Evolutionary conservation across 2,329 filamentous ascomycete genomes (phyloP).

Genomic region (Samsoniella hepiali): DNA sequence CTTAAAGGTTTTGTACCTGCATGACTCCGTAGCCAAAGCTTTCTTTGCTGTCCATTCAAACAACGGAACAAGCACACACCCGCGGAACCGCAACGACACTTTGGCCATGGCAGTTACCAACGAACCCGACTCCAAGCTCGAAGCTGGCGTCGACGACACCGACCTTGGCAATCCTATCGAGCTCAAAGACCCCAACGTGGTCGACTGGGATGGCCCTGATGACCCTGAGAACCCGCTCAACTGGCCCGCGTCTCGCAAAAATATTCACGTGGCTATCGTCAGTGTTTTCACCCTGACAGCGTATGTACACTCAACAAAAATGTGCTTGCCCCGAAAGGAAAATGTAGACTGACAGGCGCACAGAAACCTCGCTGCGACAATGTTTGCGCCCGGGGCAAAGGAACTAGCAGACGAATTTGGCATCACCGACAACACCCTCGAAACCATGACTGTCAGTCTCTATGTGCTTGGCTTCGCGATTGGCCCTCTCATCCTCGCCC

Average conservation of each 20-base stretch:
- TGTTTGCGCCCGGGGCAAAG: not conserved
- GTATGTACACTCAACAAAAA: too few relatives aligned
- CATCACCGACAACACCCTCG: conserved; percentile 34
- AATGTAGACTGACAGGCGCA: conserved; percentile 26
- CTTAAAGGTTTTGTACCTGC: too few relatives aligned
- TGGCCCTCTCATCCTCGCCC: conserved; percentile 60
- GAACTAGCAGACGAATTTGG: not conserved
- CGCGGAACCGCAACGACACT: too few relatives aligned
- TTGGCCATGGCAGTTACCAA: too few relatives aligned
- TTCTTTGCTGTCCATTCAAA: too few relatives aligned
- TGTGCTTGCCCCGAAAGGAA: too few relatives aligned
- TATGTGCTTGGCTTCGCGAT: conserved; percentile 47
- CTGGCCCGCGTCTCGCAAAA: conserved; percentile 51
- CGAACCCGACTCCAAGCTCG: too few relatives aligned
- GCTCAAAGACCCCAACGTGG: conserved; percentile 28
- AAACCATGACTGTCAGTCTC: conserved; percentile 40
- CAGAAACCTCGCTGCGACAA: conserved; percentile 33
- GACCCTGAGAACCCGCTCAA: conserved; percentile 62
- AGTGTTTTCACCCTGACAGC: conserved; percentile 39
- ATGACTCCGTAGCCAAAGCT: too few relatives aligned
- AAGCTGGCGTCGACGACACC: too few relatives aligned
- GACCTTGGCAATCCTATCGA: too few relatives aligned
- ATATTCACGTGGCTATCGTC: conserved; percentile 44
- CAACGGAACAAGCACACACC: too few relatives aligned
- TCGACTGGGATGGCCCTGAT: conserved; percentile 58